Percentiles rank a stretch among this genome's conserved stretches.
Conservation (phyloP, 495 filamentous ascomycete genomes). For the Lichenothelia convexa region DNA sequence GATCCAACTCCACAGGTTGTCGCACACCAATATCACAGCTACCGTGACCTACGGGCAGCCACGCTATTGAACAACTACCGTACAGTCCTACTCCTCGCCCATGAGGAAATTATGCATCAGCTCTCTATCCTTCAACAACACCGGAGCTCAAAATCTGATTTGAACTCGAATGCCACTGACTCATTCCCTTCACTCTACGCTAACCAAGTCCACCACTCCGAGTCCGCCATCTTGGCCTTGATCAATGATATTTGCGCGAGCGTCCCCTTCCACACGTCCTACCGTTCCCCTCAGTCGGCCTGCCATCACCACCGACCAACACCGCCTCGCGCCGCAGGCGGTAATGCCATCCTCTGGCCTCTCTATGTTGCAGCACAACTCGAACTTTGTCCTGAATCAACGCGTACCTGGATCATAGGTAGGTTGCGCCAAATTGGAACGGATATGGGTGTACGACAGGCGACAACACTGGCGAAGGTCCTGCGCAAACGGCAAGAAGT, state of each 20-base stretch:
- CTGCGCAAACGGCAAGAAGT: background rate
- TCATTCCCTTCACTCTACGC: background rate
- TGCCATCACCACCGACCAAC: too few relatives aligned
- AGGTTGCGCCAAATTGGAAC: conserved; percentile 1
- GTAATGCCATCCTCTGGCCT: background rate
- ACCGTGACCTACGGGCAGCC: background rate
- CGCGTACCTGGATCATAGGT: conserved; percentile 1
- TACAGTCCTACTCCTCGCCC: background rate
- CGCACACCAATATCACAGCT: background rate
- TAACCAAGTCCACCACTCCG: background rate
- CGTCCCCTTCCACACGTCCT: background rate
- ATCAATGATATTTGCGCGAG: conserved; percentile 3
- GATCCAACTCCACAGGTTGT: too few relatives aligned
- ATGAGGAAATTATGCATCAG: background rate
- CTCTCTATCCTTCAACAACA: background rate
- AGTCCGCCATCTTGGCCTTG: background rate
- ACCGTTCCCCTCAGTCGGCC: background rate
- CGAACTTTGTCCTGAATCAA: background rate
- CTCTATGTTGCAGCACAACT: background rate
- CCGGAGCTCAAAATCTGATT: too few relatives aligned
- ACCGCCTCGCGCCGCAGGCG: background rate
- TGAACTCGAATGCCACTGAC: background rate
- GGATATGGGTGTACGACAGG: background rate
- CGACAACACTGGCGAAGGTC: background rate
- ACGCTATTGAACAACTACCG: background rate